These are phyloP conservation scores for Cyclocybe cylindracea DNA, from an alignment of 768 basidiomycete species.

Conservation along the genomic window DNA sequence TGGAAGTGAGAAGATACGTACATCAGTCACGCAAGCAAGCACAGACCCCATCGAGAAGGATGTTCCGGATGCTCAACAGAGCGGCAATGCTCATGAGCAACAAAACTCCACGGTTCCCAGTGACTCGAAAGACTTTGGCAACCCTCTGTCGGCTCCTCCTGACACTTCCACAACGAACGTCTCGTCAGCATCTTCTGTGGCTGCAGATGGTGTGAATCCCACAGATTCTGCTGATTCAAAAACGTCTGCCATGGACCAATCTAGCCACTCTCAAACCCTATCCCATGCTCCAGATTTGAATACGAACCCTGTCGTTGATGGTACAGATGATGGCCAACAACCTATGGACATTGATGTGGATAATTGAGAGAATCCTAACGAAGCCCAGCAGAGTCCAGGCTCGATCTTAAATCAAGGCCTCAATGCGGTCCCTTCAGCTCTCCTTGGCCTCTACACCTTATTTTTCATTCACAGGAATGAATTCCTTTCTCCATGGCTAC, in stretches of 20 bases:
- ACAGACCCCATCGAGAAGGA: not conserved
- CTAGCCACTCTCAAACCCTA: too few species aligned
- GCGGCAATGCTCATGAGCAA: not conserved
- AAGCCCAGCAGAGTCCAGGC: too few species aligned
- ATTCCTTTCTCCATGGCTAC: not conserved
- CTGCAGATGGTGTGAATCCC: conserved; percentile 2
- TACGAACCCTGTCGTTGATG: too few species aligned
- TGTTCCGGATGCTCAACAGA: not conserved
- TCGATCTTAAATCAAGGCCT: too few species aligned
- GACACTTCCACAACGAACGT: too few species aligned
- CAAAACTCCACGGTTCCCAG: not conserved
- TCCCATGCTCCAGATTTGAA: too few species aligned
- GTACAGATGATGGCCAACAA: too few species aligned
- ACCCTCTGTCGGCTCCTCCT: not conserved
- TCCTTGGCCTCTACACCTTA: not conserved
- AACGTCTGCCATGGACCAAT: too few species aligned
- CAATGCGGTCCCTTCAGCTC: too few species aligned
- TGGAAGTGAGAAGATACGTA: not conserved
- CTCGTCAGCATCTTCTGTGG: not conserved
- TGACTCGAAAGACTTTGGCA: not conserved
- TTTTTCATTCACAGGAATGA: not conserved
- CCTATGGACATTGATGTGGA: too few species aligned
- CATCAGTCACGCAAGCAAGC: not conserved
- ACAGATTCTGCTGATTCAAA: not conserved
- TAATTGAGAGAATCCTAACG: too few species aligned